Percentiles rank a stretch among this genome's conserved stretches.
Conservation (phyloP, 2,329 filamentous ascomycete genomes). For the Coniochaeta sp. region DNA sequence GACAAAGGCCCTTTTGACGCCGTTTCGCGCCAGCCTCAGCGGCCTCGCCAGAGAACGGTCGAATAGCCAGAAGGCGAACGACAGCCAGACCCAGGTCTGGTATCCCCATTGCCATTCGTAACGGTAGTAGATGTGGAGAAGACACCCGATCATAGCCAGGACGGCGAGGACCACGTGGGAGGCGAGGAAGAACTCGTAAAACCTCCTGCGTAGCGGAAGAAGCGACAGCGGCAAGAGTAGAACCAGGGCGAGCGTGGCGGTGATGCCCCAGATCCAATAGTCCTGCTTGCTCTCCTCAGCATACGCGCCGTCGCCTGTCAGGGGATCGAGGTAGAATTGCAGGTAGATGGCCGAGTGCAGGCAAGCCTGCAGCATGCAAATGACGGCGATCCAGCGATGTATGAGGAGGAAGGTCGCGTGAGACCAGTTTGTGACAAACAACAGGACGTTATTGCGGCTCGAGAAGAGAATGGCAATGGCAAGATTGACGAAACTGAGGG, state of each 20-base stretch:
- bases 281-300: constrained; percentile 11
- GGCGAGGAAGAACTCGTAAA: constrained; percentile 30
- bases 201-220: constrained; percentile 25
- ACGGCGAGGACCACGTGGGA: constrained; percentile 22
- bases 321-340: constrained; percentile 16
- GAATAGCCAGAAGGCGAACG: no score
- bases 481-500: no score
- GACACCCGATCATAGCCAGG: no score
- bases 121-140: no score
- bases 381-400: constrained; percentile 24
- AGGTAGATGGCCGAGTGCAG: constrained; percentile 23
- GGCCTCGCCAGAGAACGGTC: no score
- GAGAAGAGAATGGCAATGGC: no score
- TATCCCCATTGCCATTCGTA: no score
- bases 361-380: constrained; percentile 13
- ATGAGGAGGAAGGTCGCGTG: constrained; percentile 25
- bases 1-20: no score
- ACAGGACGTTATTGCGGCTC: no score
- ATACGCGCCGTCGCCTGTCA: constrained; percentile 13
- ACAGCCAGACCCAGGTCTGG: no score
- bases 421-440: no score
- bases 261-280: constrained; percentile 36
- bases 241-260: constrained; percentile 24
- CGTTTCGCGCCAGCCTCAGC: no score
- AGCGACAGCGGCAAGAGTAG: constrained; percentile 23